A percentile compares a stretch with the other conserved stretches of the same genome.
These are phyloP conservation scores for Vitis riparia DNA, from an alignment of 164 flowering plant species.

Conservation along the genomic window DNA sequence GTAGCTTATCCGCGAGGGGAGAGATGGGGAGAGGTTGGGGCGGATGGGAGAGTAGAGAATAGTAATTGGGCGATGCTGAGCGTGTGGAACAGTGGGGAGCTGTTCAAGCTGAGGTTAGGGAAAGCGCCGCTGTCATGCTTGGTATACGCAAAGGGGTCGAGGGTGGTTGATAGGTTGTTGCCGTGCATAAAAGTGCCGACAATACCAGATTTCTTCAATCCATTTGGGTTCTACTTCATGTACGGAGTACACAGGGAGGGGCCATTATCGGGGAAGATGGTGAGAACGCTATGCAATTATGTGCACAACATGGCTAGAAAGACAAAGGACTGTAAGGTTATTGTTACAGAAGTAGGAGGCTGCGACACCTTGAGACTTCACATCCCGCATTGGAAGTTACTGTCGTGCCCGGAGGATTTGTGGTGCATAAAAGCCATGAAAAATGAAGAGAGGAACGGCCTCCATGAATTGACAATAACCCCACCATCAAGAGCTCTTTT, in stretches of 20 bases:
- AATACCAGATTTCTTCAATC: slow-evolving; percentile 45
- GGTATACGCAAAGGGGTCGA: slow-evolving; percentile 28
- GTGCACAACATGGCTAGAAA: slow-evolving; percentile 58
- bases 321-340: slow-evolving; percentile 35
- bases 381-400: slow-evolving; percentile 61
- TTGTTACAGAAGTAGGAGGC: slow-evolving; percentile 58
- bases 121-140: slow-evolving; percentile 37
- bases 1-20: slow-evolving; percentile 44
- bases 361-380: slow-evolving; percentile 28
- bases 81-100: slow-evolving; percentile 70
- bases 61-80: slow-evolving; percentile 68
- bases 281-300: slow-evolving; percentile 36
- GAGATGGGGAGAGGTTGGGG: slow-evolving; percentile 12
- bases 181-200: slow-evolving; percentile 47
- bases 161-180: slow-evolving; percentile 28
- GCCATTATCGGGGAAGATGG: slow-evolving; percentile 35
- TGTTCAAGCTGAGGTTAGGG: slow-evolving; percentile 58
- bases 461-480: slow-evolving; percentile 24
- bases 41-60: slow-evolving; percentile 16
- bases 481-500: slow-evolving; percentile 44
- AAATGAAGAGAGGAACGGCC: slow-evolving; percentile 10
- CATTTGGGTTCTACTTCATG: slow-evolving; percentile 69
- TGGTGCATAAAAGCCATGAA: slow-evolving; percentile 70
- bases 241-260: slow-evolving; percentile 62
- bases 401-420: slow-evolving; percentile 64